Base-by-base conservation (phyloP, 2,329 filamentous ascomycete species). In the Fusarium nodosum region DNA sequence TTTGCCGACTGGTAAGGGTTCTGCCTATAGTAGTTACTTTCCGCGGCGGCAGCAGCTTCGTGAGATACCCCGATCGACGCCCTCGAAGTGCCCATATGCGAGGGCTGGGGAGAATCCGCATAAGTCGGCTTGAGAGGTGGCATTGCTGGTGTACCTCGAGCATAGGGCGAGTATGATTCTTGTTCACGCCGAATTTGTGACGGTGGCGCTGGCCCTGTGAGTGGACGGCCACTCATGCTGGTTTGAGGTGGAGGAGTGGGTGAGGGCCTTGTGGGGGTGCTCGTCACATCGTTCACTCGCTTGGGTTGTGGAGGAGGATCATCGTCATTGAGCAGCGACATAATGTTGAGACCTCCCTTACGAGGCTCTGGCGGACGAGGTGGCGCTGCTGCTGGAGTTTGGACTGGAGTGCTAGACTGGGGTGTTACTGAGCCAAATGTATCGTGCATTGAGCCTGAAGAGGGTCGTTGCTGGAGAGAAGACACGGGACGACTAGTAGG, bases 301-400 rank as follows among this genome's bases (percentile, higher is more conserved):
- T 88, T 87, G n/a, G 82, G 82, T 9, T 83, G 79, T 8, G 82
- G 79, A 5, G 79, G 80, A 10, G 84, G 82, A 55, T 90, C 88
- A 65, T 90, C 87, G 66, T 90, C 87, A 69, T 89, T 89, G 5
- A 91, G 80, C 64, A 91, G 77, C 1, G 87, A 87, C 84, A 90
- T 88, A 64, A 91, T 83, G 66, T 81, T 90, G 16, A 87, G 89
- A 10, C 84, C 89, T 30, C 84, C 88, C 79, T 90, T 90, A n/a
- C 85, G 82, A 47, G 79, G 79, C 68, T 87, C 85, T 4, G 84
- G 75, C 39, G 82, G 77, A 30, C 82, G 77, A 24, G 82, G 73
- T 12, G 82, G 75, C 30, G 80, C 80, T 5, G 80, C 64, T 20
- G 77, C 79, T 5, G 80, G 68, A n/a, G 78, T 69, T 18, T 76